Percentiles rank a stretch among this genome's conserved stretches.
Evolutionary conservation across 805 yeast genomes (phyloP).

Genomic region (Lipomyces spencermartinsiae): DNA sequence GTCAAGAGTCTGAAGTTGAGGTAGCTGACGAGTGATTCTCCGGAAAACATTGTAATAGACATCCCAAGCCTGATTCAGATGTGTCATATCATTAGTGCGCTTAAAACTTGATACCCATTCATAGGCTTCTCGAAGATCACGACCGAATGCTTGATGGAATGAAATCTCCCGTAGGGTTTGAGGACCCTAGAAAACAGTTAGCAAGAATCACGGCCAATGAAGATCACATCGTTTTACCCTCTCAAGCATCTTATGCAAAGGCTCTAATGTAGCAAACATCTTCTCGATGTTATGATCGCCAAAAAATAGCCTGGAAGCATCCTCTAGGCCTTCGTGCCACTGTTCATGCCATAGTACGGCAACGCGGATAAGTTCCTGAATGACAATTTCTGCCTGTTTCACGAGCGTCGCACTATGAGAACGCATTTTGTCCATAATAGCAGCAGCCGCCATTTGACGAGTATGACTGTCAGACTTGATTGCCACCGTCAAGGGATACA

Average conservation of each 20-base stretch:
- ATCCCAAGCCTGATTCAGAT: slow-evolving; percentile 97
- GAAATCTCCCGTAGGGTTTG: slow-evolving; percentile 92
- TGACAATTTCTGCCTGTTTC: slow-evolving; percentile 92
- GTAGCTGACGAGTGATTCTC: slow-evolving; percentile 84
- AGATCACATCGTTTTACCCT: slow-evolving; percentile 49
- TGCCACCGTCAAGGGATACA: slow-evolving; percentile 94
- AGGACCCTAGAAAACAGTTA: slow-evolving; percentile 57
- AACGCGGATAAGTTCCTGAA: slow-evolving; percentile 88
- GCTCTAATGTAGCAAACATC: slow-evolving; percentile 90
- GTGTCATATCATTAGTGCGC: slow-evolving; percentile 82
- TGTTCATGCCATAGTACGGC: slow-evolving; percentile 97
- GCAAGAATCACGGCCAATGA: not conserved
- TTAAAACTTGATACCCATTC: slow-evolving; percentile 91
- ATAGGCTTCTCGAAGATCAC: slow-evolving; percentile 89
- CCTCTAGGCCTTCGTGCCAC: slow-evolving; percentile 98
- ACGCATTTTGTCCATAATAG: slow-evolving; percentile 90
- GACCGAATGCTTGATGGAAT: slow-evolving; percentile 89
- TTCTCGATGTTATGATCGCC: slow-evolving; percentile 94
- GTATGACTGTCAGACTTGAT: slow-evolving; percentile 90
- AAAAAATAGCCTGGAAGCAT: slow-evolving; percentile 90
- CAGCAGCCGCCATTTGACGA: slow-evolving; percentile 88
- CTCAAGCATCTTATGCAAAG: slow-evolving; percentile 82
- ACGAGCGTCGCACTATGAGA: slow-evolving; percentile 83
- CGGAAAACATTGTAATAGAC: slow-evolving; percentile 92
- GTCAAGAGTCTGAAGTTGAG: slow-evolving; percentile 84